phyloP scores from a whole-genome alignment of 2,329 filamentous ascomycete species.

The Ophiostoma sp. region DNA sequence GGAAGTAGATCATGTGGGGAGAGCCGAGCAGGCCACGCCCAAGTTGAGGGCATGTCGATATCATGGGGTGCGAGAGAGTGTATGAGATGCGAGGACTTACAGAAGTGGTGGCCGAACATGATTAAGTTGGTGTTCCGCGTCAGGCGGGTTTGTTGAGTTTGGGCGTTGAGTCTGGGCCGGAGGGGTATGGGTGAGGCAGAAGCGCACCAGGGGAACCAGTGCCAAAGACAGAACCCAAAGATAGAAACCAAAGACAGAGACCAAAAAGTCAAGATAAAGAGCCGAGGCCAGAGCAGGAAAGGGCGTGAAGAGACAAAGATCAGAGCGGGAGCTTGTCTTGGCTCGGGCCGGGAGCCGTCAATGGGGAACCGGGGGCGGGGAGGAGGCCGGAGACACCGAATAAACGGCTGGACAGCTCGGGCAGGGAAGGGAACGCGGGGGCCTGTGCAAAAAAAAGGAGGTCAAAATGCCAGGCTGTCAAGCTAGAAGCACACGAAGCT shows the following conservation, averaged over 20 bases:
- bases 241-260: background rate
- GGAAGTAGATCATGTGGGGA: background rate
- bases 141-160: too few species aligned
- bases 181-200: background rate
- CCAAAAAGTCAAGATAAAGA: background rate
- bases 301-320: background rate
- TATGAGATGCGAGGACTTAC: background rate
- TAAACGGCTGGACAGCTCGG: background rate
- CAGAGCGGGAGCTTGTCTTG: slow-evolving; percentile 2
- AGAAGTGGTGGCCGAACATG: background rate
- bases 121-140: background rate
- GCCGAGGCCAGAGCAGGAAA: background rate
- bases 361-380: background rate
- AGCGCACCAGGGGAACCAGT: background rate
- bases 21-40: background rate
- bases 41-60: background rate
- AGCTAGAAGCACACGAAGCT: background rate
- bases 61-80: background rate
- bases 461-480: background rate
- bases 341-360: slow-evolving; percentile 1
- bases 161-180: background rate
- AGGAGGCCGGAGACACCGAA: background rate
- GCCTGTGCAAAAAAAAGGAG: background rate
- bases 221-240: background rate
- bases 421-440: background rate